Evolutionary conservation across 345 rosid genomes (phyloP).

Genomic region (Ricinus communis): DNA sequence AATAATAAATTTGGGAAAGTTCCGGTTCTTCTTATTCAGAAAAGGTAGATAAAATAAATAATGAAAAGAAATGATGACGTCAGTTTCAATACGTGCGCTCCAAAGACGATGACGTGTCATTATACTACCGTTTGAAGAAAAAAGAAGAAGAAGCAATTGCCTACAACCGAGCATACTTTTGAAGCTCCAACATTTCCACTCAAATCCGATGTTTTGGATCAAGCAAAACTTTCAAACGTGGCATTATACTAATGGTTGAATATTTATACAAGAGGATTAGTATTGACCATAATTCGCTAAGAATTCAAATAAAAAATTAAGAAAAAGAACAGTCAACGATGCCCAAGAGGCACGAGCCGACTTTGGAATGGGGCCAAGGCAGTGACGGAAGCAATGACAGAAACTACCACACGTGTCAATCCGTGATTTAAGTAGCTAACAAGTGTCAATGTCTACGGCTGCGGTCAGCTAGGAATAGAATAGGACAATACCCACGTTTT

Average conservation of each 20-base stretch:
- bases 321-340: slow-evolving; percentile 19
- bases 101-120: slow-evolving; percentile 11
- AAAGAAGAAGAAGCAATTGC: not conserved
- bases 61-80: not conserved
- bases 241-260: not conserved
- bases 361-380: not conserved
- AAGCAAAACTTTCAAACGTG: not conserved
- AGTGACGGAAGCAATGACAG: slow-evolving; percentile 43
- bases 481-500: slow-evolving; percentile 15
- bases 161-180: not conserved
- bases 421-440: not conserved
- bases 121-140: slow-evolving; percentile 4
- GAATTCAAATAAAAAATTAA: not conserved
- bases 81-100: not conserved
- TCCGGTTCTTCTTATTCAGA: not conserved
- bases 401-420: not conserved
- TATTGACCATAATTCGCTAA: not conserved
- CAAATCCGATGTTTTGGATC: not conserved
- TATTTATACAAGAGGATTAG: not conserved
- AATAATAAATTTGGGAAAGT: not conserved
- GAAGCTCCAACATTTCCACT: not conserved
- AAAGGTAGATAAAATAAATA: not conserved
- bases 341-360: slow-evolving; percentile 8
- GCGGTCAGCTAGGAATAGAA: slow-evolving; percentile 6
- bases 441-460: not conserved